Percentiles rank a stretch among this genome's conserved stretches.
Conservation (phyloP, 768 basidiomycete genomes). For the Termitomyces heimii region DNA sequence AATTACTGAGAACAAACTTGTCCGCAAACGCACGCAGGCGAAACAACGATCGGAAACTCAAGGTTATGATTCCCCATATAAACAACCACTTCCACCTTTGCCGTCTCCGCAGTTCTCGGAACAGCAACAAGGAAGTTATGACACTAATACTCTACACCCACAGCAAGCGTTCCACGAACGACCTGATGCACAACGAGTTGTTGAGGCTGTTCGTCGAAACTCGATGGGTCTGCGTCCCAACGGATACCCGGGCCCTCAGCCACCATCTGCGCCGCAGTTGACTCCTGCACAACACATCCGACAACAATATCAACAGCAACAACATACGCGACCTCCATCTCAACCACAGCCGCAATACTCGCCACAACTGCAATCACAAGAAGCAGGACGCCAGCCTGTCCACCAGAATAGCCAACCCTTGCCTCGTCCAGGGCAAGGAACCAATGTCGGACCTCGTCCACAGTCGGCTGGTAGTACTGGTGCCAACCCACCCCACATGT, state of each 20-base stretch:
- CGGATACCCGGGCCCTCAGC: conserved; percentile 2
- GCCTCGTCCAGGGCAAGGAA: conserved; percentile 5
- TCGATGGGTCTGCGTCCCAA: conserved; percentile 22
- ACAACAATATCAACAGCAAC: conserved; percentile 12
- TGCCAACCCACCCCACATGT: conserved; percentile 25
- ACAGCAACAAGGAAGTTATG: conserved; percentile 9
- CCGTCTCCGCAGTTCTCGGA: conserved; percentile 10
- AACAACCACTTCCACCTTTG: conserved; percentile 1
- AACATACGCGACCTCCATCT: conserved; percentile 11
- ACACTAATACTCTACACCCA: conserved; percentile 3
- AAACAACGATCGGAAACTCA: conserved; percentile 46
- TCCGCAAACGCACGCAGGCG: conserved; percentile 74
- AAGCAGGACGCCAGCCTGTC: conserved; percentile 7
- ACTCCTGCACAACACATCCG: conserved; percentile 14
- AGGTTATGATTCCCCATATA: conserved; percentile 2
- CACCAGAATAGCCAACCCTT: conserved; percentile 2
- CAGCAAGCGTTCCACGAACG: conserved; percentile 9
- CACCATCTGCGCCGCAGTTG: conserved; percentile 7
- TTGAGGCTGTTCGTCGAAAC: conserved; percentile 51
- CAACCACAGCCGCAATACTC: conserved; percentile 12
- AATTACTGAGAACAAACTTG: conserved; percentile 73
- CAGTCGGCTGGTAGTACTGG: conserved; percentile 6
- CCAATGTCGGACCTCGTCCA: conserved; percentile 10
- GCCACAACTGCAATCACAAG: conserved; percentile 6
- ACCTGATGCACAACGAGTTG: conserved; percentile 36